Evolutionary conservation across 2,329 filamentous ascomycete genomes (phyloP).

Genomic region (Ophiognomonia clavigignenti-juglandacearum): DNA sequence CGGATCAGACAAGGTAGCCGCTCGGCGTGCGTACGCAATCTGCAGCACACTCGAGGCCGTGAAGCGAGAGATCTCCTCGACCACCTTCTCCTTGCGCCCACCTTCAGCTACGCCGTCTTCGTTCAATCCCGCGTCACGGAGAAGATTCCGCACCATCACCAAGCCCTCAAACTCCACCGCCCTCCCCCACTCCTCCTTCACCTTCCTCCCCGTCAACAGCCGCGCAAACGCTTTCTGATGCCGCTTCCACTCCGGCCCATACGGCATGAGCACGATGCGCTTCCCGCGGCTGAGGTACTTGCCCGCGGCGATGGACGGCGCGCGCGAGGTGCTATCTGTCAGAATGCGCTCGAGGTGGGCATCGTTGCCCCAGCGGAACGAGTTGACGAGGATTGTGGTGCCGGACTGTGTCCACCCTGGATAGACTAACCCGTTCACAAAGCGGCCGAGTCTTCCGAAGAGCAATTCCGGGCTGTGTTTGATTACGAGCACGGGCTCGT

Average conservation of each 20-base stretch:
- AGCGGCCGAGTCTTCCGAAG: no score
- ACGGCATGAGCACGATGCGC: slow-evolving; percentile 11
- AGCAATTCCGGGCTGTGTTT: no score
- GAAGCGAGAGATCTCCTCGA: slow-evolving; percentile 14
- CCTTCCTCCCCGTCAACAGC: slow-evolving; percentile 7
- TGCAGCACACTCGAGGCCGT: slow-evolving; percentile 15
- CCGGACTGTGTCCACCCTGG: neutral
- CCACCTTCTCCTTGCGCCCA: no score
- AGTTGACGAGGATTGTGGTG: slow-evolving; percentile 13
- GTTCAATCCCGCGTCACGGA: neutral
- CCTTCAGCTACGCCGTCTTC: neutral
- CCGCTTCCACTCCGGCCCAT: slow-evolving; percentile 8
- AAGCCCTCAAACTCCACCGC: slow-evolving; percentile 11
- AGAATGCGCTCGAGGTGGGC: slow-evolving; percentile 1
- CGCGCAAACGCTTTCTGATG: slow-evolving; percentile 8
- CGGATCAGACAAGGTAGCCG: slow-evolving; percentile 1
- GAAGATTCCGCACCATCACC: slow-evolving; percentile 7
- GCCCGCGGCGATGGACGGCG: slow-evolving; percentile 9
- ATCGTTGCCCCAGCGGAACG: slow-evolving; percentile 6
- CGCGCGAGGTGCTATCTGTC: slow-evolving; percentile 6
- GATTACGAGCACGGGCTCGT: slow-evolving; percentile 8
- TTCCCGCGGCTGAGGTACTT: slow-evolving; percentile 13
- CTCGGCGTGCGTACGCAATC: slow-evolving; percentile 12
- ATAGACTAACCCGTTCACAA: no score
- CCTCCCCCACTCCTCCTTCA: slow-evolving; percentile 1